Evolutionary conservation across 768 basidiomycete species (phyloP).

Genomic region (Ephemerocybe angulata): DNA sequence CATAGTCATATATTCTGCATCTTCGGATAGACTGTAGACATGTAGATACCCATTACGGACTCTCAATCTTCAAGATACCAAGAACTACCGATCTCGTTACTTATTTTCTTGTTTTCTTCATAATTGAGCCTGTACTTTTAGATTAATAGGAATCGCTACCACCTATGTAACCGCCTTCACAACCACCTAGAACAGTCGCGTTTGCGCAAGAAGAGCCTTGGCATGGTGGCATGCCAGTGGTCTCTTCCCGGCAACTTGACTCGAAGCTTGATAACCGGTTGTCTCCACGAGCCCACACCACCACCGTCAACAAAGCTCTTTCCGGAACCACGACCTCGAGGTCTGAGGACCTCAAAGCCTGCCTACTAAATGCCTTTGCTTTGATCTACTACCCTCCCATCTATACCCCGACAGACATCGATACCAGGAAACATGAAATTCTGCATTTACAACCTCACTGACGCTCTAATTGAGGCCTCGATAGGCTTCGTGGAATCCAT

Average conservation of each 20-base stretch:
- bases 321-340: too few species aligned
- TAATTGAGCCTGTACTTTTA: too few species aligned
- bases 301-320: too few species aligned
- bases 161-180: too few species aligned
- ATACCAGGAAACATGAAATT: constrained; percentile 6
- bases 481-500: neutral
- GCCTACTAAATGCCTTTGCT: neutral
- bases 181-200: too few species aligned
- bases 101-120: too few species aligned
- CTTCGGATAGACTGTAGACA: too few species aligned
- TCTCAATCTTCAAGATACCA: too few species aligned
- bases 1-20: too few species aligned
- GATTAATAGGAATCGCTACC: too few species aligned
- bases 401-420: neutral
- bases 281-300: neutral
- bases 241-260: neutral
- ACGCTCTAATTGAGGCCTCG: constrained; percentile 19
- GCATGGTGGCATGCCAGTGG: neutral
- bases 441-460: constrained; percentile 26
- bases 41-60: too few species aligned
- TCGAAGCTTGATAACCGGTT: neutral
- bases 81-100: too few species aligned
- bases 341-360: neutral
- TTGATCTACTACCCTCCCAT: neutral
- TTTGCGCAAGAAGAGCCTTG: neutral